These are phyloP conservation scores for Diplodia corticola DNA, from an alignment of 2,329 filamentous ascomycete species.

Conservation along the genomic window DNA sequence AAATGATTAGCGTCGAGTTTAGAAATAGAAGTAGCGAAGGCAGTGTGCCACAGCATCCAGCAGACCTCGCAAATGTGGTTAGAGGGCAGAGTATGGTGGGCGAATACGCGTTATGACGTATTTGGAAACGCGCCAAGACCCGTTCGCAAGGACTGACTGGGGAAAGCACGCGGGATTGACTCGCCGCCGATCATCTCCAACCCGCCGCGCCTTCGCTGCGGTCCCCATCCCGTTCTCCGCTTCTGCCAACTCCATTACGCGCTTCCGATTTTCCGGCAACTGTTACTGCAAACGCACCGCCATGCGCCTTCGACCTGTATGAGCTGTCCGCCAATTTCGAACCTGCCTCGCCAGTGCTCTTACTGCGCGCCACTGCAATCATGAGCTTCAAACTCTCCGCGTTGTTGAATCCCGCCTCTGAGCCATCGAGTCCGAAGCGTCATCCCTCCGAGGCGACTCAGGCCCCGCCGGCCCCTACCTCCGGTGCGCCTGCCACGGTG, in stretches of 20 bases:
- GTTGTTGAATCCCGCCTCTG: constrained; percentile 39
- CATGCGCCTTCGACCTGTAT: neutral
- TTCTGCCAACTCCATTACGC: constrained; percentile 11
- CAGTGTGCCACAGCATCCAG: neutral
- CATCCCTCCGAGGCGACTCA: neutral
- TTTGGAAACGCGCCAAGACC: constrained; percentile 4
- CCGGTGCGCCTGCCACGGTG: neutral
- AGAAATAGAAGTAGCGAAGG: neutral
- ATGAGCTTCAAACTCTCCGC: constrained; percentile 36
- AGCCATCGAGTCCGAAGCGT: constrained; percentile 10
- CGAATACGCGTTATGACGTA: constrained; percentile 6
- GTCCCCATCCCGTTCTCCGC: constrained; percentile 6
- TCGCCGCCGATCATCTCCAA: constrained; percentile 18
- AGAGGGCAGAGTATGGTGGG: neutral
- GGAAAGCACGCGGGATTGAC: neutral
- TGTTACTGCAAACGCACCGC: neutral
- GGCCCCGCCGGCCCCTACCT: neutral
- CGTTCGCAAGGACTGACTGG: neutral
- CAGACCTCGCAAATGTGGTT: neutral
- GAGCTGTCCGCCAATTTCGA: neutral
- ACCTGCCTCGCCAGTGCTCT: neutral
- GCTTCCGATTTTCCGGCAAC: neutral
- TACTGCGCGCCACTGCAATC: constrained; percentile 1
- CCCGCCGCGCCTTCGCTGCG: constrained; percentile 1
- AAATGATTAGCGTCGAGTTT: neutral